phyloP scores from a whole-genome alignment of 352 stramenopile genomes.

The Phytopythium chamaehyphon region DNA sequence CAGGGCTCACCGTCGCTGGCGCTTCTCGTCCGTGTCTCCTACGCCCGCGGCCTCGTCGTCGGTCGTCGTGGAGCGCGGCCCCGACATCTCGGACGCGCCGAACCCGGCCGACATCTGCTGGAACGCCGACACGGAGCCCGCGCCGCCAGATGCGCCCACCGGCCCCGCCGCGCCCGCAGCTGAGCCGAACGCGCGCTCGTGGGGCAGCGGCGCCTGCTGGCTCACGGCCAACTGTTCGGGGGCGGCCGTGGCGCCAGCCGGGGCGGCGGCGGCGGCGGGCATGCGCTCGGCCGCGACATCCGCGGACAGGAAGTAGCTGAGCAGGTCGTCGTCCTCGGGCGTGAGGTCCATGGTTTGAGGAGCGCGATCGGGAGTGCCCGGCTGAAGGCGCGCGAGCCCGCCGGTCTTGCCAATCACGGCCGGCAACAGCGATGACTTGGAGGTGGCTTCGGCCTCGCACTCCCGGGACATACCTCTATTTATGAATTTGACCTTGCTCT shows the following conservation, averaged over 20 bases:
- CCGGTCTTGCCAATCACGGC: slow-evolving; percentile 3
- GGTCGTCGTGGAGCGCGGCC: slow-evolving; percentile 42
- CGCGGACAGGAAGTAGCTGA: slow-evolving; percentile 84
- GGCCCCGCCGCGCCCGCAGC: slow-evolving; percentile 1
- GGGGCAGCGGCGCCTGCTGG: slow-evolving; percentile 15
- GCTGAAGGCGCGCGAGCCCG: background rate
- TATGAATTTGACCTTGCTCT: too few species aligned
- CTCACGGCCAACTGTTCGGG: slow-evolving; percentile 34
- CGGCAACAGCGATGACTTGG: background rate
- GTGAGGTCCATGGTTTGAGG: slow-evolving; percentile 63
- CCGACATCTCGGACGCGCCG: slow-evolving; percentile 44
- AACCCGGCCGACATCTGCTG: slow-evolving; percentile 47
- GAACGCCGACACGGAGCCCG: slow-evolving; percentile 25
- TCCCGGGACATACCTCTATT: too few species aligned
- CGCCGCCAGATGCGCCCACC: slow-evolving; percentile 3
- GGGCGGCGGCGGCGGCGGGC: slow-evolving; percentile 7
- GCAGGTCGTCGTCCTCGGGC: slow-evolving; percentile 81
- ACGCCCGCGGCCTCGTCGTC: slow-evolving; percentile 50
- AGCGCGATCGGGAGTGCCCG: background rate
- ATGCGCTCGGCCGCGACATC: slow-evolving; percentile 63
- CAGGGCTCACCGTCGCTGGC: slow-evolving; percentile 44
- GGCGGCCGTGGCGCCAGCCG: slow-evolving; percentile 7
- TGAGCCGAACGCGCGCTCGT: slow-evolving; percentile 30
- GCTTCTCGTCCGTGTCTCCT: slow-evolving; percentile 69
- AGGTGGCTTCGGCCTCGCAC: too few species aligned